Conservation (phyloP, 2,329 filamentous ascomycete genomes). For the Ophiocordyceps camponoti-leonardi region DNA sequence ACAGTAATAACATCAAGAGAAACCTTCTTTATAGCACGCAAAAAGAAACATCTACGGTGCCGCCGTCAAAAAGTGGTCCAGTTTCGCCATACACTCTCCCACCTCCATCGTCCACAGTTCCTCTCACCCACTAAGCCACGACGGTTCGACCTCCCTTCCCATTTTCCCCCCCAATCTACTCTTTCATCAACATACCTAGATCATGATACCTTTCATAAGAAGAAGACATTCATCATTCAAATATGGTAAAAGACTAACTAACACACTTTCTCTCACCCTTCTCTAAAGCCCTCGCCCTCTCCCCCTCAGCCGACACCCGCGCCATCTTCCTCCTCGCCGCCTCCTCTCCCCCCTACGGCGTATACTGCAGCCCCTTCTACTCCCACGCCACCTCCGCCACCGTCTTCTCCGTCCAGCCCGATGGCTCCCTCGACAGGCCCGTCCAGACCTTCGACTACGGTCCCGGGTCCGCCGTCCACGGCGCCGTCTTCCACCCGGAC, state of each 20-base stretch:
- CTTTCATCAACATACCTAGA: too few species aligned
- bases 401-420: conserved; percentile 44
- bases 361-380: conserved; percentile 88
- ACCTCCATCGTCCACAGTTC: conserved; percentile 59
- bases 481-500: conserved; percentile 62
- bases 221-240: too few species aligned
- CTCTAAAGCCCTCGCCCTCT: conserved; percentile 44
- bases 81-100: conserved; percentile 59
- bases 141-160: conserved; percentile 36
- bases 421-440: conserved; percentile 42
- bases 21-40: conserved; percentile 44
- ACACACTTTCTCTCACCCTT: not conserved
- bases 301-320: conserved; percentile 59
- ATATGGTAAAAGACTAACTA: too few species aligned
- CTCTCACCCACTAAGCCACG: conserved; percentile 59
- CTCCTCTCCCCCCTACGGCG: conserved; percentile 57
- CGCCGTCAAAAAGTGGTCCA: conserved; percentile 88
- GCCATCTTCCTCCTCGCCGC: conserved; percentile 80
- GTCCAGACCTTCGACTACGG: conserved; percentile 61
- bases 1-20: too few species aligned
- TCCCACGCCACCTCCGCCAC: conserved; percentile 68
- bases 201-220: too few species aligned
- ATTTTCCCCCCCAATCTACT: conserved; percentile 4
- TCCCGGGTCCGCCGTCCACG: conserved; percentile 55
- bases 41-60: conserved; percentile 78